Evolutionary conservation across 208 protist genomes (phyloP).

Genomic region (Wallacemonas sp.): DNA sequence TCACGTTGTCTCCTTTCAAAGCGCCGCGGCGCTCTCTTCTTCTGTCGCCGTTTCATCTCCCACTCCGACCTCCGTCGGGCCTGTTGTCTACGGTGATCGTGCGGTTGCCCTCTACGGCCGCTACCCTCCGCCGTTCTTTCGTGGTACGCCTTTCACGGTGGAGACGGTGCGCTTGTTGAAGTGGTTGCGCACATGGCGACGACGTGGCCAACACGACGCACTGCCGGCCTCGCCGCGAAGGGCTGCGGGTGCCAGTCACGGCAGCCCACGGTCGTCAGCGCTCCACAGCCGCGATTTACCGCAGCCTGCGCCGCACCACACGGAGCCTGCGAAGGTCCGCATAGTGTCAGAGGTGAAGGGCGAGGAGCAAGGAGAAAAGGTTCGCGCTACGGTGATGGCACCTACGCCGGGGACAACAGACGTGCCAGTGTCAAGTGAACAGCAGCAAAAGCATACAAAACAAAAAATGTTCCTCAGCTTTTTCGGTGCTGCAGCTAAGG

Average conservation of each 20-base stretch:
- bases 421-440: background rate
- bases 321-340: too few species aligned
- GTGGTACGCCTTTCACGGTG: conserved; percentile 56
- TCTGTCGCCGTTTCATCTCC: background rate
- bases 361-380: too few species aligned
- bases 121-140: conserved; percentile 79
- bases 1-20: background rate
- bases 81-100: background rate
- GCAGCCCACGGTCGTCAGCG: too few species aligned
- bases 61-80: conserved; percentile 4
- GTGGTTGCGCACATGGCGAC: conserved; percentile 78
- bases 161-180: conserved; percentile 66
- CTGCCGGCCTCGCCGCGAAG: too few species aligned
- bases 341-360: too few species aligned
- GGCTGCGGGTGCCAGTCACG: too few species aligned
- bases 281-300: too few species aligned
- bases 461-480: conserved; percentile 26
- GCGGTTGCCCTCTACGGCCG: conserved; percentile 52
- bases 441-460: conserved; percentile 16
- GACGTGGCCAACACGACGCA: conserved; percentile 20
- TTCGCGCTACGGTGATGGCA: too few species aligned
- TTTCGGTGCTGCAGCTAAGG: conserved; percentile 28
- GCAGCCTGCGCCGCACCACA: too few species aligned
- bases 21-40: background rate
- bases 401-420: too few species aligned